These are phyloP conservation scores for Pterocarpus santalinus DNA, from an alignment of 306 rosid genomes.

Conservation along the genomic window DNA sequence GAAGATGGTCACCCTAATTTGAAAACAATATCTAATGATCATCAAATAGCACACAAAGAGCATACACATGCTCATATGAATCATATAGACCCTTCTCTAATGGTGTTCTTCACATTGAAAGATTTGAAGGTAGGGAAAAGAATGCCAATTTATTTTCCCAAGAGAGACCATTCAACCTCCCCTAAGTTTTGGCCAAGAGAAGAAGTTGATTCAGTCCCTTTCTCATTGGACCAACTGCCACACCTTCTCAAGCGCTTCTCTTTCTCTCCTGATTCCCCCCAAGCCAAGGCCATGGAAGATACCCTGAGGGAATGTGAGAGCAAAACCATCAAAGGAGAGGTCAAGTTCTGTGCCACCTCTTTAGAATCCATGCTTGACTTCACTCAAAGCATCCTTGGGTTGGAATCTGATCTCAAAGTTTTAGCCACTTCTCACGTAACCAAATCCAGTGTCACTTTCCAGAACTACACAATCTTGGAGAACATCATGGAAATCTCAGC, in stretches of 20 bases:
- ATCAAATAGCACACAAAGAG: constrained; percentile 17
- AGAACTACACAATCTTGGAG: constrained; percentile 71
- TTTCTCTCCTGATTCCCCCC: constrained; percentile 62
- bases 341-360: constrained; percentile 78
- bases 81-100: constrained; percentile 60
- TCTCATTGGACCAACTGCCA: constrained; percentile 62
- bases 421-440: constrained; percentile 60
- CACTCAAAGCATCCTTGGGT: constrained; percentile 51
- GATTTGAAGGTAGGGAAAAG: constrained; percentile 66
- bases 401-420: constrained; percentile 37
- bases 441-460: constrained; percentile 61
- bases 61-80: constrained; percentile 42
- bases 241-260: constrained; percentile 62
- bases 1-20: not conserved
- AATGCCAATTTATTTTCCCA: constrained; percentile 71
- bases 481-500: constrained; percentile 56
- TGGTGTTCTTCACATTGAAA: constrained; percentile 71
- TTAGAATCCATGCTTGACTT: constrained; percentile 80
- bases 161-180: constrained; percentile 66
- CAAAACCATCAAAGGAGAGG: constrained; percentile 71
- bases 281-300: constrained; percentile 75
- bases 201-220: constrained; percentile 67
- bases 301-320: constrained; percentile 71
- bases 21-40: constrained; percentile 1
- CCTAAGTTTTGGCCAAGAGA: constrained; percentile 63